Base-by-base conservation (phyloP, 1,139 yeast genomes). In the Yamadazyma siamensis region DNA sequence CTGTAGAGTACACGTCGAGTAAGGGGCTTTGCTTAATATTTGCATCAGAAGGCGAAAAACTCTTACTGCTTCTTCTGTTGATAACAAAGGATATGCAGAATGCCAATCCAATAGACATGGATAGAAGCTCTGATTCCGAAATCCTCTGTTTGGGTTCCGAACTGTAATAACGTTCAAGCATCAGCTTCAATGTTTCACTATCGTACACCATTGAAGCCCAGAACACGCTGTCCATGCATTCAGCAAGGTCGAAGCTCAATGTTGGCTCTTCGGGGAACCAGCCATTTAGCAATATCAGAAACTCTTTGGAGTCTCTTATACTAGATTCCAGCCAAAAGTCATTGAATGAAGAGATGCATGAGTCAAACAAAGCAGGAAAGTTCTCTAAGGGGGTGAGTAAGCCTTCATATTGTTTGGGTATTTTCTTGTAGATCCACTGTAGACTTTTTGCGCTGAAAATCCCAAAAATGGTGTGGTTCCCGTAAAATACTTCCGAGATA, bases 291-390 rank as follows among this genome's bases (percentile, higher is more conserved):
- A 60, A 32, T 23, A 47, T 39, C 19, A 30, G 33, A 6, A 49
- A 45, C 22, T 36, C 48, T n/a, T 49, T 47, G 9, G 39, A 37
- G 31, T 55, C 59, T 17, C 46, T 37, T 3, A 50, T 38, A 3
- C 60, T 57, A 5, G 64, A 61, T 19, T 59, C 61, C 17, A 59
- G 47, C 68, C 71, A 66, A 29, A 50, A 50, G 21, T 48, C 38
- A 18, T 52, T 39, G 24, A 56, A 51, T 3, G 47, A 32, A 29
- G 48, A 49, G 27, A 56, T 35, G 23, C 54, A 52, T n/a, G 40
- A 32, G 16, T 48, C 44, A 32, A 60, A 59, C 2, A 59, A 44
- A 11, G 43, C 21, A 1, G 68, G 68, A 20, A 65, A 38, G 32
- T 59, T 58, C 13, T 51, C 47, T 18, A 65, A 40, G 4, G 72